A percentile compares a stretch with the other conserved stretches of the same genome.
Conservation (phyloP, 257 asterid genomes). For the Penstemon newberryi region DNA sequence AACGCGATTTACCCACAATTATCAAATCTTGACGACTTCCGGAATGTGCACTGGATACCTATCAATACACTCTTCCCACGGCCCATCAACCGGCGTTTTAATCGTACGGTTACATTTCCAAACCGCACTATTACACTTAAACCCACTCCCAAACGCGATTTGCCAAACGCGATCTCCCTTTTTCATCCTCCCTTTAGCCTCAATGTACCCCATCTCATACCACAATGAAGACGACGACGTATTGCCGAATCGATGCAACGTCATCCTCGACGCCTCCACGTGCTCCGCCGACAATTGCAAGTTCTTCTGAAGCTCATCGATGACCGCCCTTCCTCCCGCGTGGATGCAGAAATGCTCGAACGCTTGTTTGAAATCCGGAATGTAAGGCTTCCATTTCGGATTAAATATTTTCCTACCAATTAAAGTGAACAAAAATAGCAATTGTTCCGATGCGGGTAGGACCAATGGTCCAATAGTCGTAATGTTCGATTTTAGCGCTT, state of each 20-base stretch:
- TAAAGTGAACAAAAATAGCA: conserved; percentile 49
- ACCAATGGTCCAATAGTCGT: conserved; percentile 57
- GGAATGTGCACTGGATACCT: conserved; percentile 63
- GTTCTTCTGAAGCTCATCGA: conserved; percentile 66
- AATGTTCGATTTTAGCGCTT: conserved; percentile 57
- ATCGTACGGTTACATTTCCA: conserved; percentile 63
- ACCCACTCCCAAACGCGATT: conserved; percentile 65
- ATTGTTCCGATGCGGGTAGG: conserved; percentile 59
- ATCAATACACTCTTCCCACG: conserved; percentile 52
- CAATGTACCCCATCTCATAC: conserved; percentile 56
- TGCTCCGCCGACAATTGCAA: conserved; percentile 50
- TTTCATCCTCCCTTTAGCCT: conserved; percentile 63
- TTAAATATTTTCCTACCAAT: conserved; percentile 57
- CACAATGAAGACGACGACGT: conserved; percentile 65
- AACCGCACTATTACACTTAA: conserved; percentile 61
- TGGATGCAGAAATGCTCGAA: conserved; percentile 63
- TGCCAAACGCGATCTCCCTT: conserved; percentile 59
- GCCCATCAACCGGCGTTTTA: conserved; percentile 47
- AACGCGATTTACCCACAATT: background rate
- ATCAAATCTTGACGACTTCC: conserved; percentile 54
- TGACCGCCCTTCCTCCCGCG: conserved; percentile 62
- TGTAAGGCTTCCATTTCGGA: conserved; percentile 52
- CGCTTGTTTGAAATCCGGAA: conserved; percentile 63
- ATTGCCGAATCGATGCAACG: conserved; percentile 54
- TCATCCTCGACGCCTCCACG: conserved; percentile 62